Conservation (phyloP, 2,329 filamentous ascomycete species). For the Epichloe sibirici region DNA sequence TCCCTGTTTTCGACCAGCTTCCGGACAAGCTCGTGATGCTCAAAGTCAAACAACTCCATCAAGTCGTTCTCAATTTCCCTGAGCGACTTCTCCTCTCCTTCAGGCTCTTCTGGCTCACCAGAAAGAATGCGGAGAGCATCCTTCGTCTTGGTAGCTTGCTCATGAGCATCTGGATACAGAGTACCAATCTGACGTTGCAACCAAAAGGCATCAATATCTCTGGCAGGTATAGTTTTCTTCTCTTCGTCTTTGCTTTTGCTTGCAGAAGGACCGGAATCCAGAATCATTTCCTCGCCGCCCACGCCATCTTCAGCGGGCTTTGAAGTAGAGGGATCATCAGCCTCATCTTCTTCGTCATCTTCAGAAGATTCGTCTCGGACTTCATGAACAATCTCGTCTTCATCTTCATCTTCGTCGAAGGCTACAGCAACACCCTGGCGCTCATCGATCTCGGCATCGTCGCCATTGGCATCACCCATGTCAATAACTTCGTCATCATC, state of each 20-base stretch:
- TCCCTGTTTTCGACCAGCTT: constrained; percentile 86
- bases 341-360: constrained; percentile 54
- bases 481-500: constrained; percentile 87
- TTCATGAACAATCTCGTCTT: constrained; percentile 66
- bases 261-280: constrained; percentile 51
- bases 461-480: constrained; percentile 51
- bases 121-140: constrained; percentile 74
- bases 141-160: constrained; percentile 84
- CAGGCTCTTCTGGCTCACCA: constrained; percentile 54
- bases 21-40: constrained; percentile 84
- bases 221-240: constrained; percentile 57
- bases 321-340: constrained; percentile 21
- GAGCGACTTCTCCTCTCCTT: constrained; percentile 71
- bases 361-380: constrained; percentile 80
- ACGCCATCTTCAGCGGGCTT: constrained; percentile 29
- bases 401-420: constrained; percentile 87
- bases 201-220: constrained; percentile 97
- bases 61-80: constrained; percentile 96
- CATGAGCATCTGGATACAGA: constrained; percentile 82
- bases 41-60: constrained; percentile 97
- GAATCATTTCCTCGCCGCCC: constrained; percentile 72
- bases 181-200: constrained; percentile 82
- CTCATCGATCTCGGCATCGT: constrained; percentile 73
- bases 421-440: constrained; percentile 94
- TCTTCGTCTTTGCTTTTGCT: constrained; percentile 36